These are phyloP conservation scores for Podaxis carcinomalis DNA, from an alignment of 768 basidiomycete species.

Conservation along the genomic window DNA sequence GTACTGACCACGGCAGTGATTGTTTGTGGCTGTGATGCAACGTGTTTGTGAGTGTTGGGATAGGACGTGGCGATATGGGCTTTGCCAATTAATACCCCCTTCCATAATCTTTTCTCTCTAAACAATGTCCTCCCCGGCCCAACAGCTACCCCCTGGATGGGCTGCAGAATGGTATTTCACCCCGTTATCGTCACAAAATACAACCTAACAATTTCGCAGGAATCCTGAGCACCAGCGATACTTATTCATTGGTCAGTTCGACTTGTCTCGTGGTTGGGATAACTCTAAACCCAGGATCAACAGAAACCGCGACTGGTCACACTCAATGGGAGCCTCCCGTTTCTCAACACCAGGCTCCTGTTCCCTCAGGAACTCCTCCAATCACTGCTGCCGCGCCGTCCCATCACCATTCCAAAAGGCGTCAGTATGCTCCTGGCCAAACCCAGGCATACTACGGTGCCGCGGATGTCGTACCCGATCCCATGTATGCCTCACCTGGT, in stretches of 20 bases:
- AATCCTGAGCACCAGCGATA: conserved; percentile 76
- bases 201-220: conserved; percentile 42
- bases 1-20: background rate
- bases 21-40: conserved; percentile 22
- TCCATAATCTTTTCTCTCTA: conserved; percentile 14
- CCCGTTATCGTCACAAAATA: conserved; percentile 5
- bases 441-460: conserved; percentile 82
- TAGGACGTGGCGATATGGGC: conserved; percentile 27
- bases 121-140: conserved; percentile 47
- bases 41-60: conserved; percentile 22
- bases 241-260: conserved; percentile 78
- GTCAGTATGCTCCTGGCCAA: conserved; percentile 93
- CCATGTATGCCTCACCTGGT: conserved; percentile 36
- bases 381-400: conserved; percentile 46
- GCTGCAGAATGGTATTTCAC: conserved; percentile 80
- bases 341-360: conserved; percentile 23
- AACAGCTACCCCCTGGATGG: conserved; percentile 90
- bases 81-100: conserved; percentile 1
- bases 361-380: conserved; percentile 35
- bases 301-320: conserved; percentile 80
- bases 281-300: conserved; percentile 15
- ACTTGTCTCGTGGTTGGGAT: conserved; percentile 12
- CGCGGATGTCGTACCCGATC: conserved; percentile 39
- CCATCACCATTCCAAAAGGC: conserved; percentile 57
- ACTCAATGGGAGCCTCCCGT: conserved; percentile 88